phyloP scores from a whole-genome alignment of 345 rosid genomes.

The Eucalyptus shirleyi region DNA sequence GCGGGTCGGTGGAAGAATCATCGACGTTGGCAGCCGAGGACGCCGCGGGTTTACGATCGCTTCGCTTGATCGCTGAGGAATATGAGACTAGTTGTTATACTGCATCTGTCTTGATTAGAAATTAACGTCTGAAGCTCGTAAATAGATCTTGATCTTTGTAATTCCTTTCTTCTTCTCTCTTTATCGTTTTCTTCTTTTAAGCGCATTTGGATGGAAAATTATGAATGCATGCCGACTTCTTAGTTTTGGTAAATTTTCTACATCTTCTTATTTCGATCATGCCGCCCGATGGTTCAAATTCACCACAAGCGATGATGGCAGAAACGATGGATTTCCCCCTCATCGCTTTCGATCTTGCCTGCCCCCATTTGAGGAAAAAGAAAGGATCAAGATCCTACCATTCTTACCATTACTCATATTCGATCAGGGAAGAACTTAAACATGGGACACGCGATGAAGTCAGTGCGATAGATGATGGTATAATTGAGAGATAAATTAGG shows the following conservation, averaged over 20 bases:
- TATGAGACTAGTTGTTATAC: background rate
- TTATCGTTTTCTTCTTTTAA: background rate
- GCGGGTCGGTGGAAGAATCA: background rate
- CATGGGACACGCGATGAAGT: background rate
- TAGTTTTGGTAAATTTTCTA: background rate
- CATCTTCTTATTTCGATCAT: background rate
- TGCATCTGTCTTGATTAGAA: background rate
- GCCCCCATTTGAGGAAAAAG: background rate
- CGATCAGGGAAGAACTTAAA: background rate
- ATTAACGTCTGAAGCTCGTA: background rate
- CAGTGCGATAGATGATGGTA: background rate
- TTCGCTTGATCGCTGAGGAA: background rate
- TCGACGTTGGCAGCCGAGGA: background rate
- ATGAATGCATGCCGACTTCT: background rate
- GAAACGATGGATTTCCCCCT: background rate
- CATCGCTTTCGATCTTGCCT: background rate
- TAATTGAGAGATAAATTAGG: background rate
- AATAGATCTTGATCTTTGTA: background rate
- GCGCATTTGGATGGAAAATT: background rate
- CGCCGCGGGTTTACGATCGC: background rate
- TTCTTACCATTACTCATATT: background rate
- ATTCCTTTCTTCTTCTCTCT: background rate
- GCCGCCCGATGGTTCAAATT: background rate
- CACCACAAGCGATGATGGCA: background rate
- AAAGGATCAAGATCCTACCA: background rate